Percentiles rank a stretch among this genome's conserved stretches.
Conservation (phyloP, 1,284 basidiomycete species). For the Inonotus obliquus region DNA sequence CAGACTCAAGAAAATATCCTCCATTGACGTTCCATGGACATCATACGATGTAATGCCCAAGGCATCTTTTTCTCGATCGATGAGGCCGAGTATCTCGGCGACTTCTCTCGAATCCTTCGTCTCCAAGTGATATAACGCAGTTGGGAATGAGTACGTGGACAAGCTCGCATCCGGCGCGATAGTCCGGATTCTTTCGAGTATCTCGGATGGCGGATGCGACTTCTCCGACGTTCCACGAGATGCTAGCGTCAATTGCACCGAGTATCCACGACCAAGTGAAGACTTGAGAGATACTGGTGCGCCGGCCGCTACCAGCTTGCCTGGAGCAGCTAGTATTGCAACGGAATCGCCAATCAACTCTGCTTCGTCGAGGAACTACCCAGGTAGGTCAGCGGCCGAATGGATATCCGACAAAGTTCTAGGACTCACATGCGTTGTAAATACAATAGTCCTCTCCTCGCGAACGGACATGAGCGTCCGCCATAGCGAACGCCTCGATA, state of each 20-base stretch:
- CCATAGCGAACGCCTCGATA: slow-evolving; percentile 76
- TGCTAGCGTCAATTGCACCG: slow-evolving; percentile 48
- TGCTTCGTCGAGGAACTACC: slow-evolving; percentile 72
- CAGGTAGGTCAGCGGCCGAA: not conserved
- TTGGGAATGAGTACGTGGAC: slow-evolving; percentile 35
- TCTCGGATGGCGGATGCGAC: slow-evolving; percentile 25
- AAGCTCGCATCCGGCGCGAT: slow-evolving; percentile 45
- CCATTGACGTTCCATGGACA: slow-evolving; percentile 68
- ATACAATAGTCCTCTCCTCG: slow-evolving; percentile 59
- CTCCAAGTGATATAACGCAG: slow-evolving; percentile 50
- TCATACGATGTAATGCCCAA: slow-evolving; percentile 53
- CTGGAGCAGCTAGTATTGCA: slow-evolving; percentile 71
- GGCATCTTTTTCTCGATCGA: slow-evolving; percentile 41
- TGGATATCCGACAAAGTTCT: not conserved
- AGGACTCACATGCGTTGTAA: slow-evolving; percentile 60
- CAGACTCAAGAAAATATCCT: slow-evolving; percentile 74
- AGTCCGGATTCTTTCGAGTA: slow-evolving; percentile 41
- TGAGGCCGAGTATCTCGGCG: slow-evolving; percentile 47
- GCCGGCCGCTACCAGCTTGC: slow-evolving; percentile 67
- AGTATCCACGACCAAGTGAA: slow-evolving; percentile 69
- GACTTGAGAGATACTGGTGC: slow-evolving; percentile 71
- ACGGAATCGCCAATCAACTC: slow-evolving; percentile 75
- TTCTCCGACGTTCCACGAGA: slow-evolving; percentile 27
- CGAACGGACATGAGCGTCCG: slow-evolving; percentile 62
- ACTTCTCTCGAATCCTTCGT: slow-evolving; percentile 52